phyloP scores from a whole-genome alignment of 2,329 filamentous ascomycete species.

The Fusarium albidum region DNA sequence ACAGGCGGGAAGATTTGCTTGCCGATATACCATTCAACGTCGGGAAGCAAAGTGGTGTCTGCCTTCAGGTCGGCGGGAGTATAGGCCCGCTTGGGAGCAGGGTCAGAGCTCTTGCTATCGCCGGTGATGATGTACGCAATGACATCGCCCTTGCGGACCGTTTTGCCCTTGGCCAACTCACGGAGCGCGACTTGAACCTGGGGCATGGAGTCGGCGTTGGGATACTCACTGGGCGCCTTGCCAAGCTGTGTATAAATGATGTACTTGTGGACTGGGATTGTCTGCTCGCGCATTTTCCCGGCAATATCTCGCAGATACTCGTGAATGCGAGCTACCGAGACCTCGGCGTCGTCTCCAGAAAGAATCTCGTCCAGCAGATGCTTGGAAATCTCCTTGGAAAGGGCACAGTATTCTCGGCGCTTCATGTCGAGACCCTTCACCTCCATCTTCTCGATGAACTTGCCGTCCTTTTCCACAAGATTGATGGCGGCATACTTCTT shows the following conservation, averaged over 20 bases:
- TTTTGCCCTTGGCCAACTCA: conserved; percentile 86
- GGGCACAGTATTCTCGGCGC: conserved; percentile 92
- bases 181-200: conserved; percentile 95
- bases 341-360: conserved; percentile 90
- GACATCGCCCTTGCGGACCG: conserved; percentile 90
- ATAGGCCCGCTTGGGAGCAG: conserved; percentile 87
- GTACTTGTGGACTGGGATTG: conserved; percentile 83
- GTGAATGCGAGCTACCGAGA: conserved; percentile 88
- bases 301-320: conserved; percentile 90
- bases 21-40: conserved; percentile 97
- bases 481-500: conserved; percentile 99
- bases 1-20: conserved; percentile 99
- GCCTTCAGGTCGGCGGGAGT: conserved; percentile 83
- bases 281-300: conserved; percentile 82
- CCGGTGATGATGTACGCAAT: conserved; percentile 94
- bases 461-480: conserved; percentile 86
- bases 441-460: conserved; percentile 93
- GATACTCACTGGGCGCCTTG: conserved; percentile 92
- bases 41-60: conserved; percentile 79
- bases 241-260: conserved; percentile 98
- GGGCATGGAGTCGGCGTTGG: conserved; percentile 93
- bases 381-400: conserved; percentile 94
- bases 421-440: conserved; percentile 99
- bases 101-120: conserved; percentile 71
- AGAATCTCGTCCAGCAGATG: conserved; percentile 93